phyloP scores from a whole-genome alignment of 306 rosid genomes.

The Mimosa bimucronata region DNA sequence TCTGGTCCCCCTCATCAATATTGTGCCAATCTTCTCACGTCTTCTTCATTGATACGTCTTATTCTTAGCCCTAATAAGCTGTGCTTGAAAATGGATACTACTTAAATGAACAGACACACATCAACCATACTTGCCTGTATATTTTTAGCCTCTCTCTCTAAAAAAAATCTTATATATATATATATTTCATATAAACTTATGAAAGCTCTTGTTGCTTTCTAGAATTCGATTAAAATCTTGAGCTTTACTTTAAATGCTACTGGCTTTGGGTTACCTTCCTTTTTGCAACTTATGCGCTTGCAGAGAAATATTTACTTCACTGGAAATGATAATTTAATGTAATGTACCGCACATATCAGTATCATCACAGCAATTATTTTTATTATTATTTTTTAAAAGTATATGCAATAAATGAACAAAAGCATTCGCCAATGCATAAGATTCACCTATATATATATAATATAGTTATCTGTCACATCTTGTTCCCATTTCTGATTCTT shows the following conservation, averaged over 20 bases:
- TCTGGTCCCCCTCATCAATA: conserved; percentile 39
- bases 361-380: conserved; percentile 11
- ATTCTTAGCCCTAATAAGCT: conserved; percentile 29
- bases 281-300: neutral
- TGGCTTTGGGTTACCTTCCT: neutral
- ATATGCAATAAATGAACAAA: conserved; percentile 62
- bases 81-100: conserved; percentile 25
- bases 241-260: conserved; percentile 5
- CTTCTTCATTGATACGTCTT: conserved; percentile 48
- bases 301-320: conserved; percentile 36
- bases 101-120: neutral
- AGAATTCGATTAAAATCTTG: neutral
- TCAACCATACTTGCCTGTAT: neutral
- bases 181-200: too few species aligned
- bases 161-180: neutral
- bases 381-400: conserved; percentile 25
- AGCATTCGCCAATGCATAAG: conserved; percentile 51
- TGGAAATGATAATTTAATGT: conserved; percentile 30
- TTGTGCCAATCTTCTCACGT: neutral
- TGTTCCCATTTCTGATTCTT: conserved; percentile 43
- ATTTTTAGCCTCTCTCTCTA: neutral
- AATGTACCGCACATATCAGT: conserved; percentile 13
- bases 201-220: neutral
- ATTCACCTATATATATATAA: conserved; percentile 33
- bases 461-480: conserved; percentile 49